Base-by-base conservation (phyloP, 768 basidiomycete species). In the Russula ochroleuca region DNA sequence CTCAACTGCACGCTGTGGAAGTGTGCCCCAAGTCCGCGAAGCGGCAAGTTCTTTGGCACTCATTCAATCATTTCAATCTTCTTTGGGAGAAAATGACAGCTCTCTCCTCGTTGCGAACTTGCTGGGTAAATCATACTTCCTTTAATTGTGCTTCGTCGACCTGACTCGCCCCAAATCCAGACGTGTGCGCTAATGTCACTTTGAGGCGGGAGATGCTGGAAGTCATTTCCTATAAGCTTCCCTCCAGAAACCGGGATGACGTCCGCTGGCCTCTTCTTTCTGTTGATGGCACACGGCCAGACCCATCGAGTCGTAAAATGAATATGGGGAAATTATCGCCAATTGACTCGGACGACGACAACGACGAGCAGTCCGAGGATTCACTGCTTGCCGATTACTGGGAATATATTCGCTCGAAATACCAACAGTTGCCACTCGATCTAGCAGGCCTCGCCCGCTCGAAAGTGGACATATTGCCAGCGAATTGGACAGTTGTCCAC, bases 201-300 rank as follows among this genome's bases (percentile, higher is more conserved):
- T 78, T 97, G 1, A 85, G 86, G 10, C 82, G 92, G 19, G 96
- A 98, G 71, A 83, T 98, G 78, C 73, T 94, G 17, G 94, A 96
- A 67, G 84, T 83, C 17, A 87, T 95, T 54, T 79, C 83, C 1
- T 74, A 83, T 70, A 97, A 97, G 72, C 83, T 89, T 62, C 76
- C 78, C 2, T 71, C 77, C 1, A 71, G 72, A 3, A 63, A 72
- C 9, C 67, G 67, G 17, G 88, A 94, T 66, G 93, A 96, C 70
- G 72, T 90, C 28, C 78, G 79, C 59, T 97, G 94, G 93, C 92
- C 90, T 0, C 59, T 75, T 2, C 77, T 87, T 47, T 73, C 76
- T 1, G 66, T 75, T 8, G 78, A 79, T 48, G 84, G 82, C 5
- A 75, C 76, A 3, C 73, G 78, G 3, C 69, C 79, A 25, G 73